These are phyloP conservation scores for Hirsutella minnesotensis DNA, from an alignment of 2,329 filamentous ascomycete genomes.

Conservation along the genomic window DNA sequence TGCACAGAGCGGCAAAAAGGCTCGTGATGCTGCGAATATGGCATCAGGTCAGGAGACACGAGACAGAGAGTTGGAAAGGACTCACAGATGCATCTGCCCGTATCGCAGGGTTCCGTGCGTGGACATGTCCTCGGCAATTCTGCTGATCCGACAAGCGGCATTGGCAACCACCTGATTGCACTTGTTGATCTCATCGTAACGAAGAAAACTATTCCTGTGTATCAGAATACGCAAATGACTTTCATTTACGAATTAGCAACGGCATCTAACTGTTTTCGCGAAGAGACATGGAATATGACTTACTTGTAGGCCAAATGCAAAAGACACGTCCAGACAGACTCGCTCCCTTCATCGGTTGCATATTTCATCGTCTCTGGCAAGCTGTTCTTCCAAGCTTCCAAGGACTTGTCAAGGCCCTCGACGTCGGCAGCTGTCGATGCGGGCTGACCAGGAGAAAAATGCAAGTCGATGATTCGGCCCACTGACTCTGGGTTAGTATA, in stretches of 20 bases:
- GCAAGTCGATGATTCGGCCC: conserved; percentile 21
- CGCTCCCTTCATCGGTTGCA: conserved; percentile 18
- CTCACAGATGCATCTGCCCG: conserved; percentile 25
- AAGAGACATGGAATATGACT: too few species aligned
- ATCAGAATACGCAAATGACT: conserved; percentile 24
- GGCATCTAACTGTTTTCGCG: too few species aligned
- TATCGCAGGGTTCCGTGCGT: conserved; percentile 20
- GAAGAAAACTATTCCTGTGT: conserved; percentile 21
- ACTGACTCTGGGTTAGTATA: conserved; percentile 9
- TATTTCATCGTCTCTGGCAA: conserved; percentile 18
- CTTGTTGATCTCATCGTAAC: conserved; percentile 12
- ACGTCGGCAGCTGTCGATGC: conserved; percentile 16
- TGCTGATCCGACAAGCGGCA: conserved; percentile 22
- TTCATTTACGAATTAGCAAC: too few species aligned
- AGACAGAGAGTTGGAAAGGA: not conserved
- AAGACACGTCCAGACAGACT: conserved; percentile 23
- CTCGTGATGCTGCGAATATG: conserved; percentile 18
- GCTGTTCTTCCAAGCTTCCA: conserved; percentile 22
- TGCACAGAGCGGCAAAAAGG: conserved; percentile 24
- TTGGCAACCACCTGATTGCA: conserved; percentile 17
- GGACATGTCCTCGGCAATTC: conserved; percentile 26
- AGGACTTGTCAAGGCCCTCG: conserved; percentile 14
- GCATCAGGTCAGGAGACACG: not conserved
- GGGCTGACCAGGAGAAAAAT: conserved; percentile 22
- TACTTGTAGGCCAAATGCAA: conserved; percentile 26